Percentiles rank a stretch among this genome's conserved stretches.
These are phyloP conservation scores for Sugiyamaella castrensis DNA, from an alignment of 1,139 yeast genomes.

Conservation along the genomic window DNA sequence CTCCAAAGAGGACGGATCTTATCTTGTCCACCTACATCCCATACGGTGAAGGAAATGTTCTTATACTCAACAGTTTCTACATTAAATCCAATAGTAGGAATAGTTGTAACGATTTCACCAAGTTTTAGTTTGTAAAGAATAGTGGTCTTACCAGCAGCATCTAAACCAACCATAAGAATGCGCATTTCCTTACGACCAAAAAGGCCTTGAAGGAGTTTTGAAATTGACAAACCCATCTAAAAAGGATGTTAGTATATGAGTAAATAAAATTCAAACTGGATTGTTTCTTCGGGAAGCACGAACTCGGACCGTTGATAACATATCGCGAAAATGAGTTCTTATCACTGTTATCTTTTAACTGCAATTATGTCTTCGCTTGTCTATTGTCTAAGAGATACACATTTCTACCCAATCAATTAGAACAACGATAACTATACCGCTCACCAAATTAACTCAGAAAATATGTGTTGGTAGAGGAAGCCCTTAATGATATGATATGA, in stretches of 20 bases:
- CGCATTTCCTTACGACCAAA: slow-evolving; percentile 63
- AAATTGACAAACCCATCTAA: slow-evolving; percentile 80
- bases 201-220: slow-evolving; percentile 84
- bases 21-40: slow-evolving; percentile 99
- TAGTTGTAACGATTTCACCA: slow-evolving; percentile 89
- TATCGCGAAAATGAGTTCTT: too few species aligned
- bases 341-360: too few species aligned
- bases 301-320: too few species aligned
- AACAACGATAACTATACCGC: too few species aligned
- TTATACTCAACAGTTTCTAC: slow-evolving; percentile 93
- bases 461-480: too few species aligned
- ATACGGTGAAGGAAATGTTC: slow-evolving; percentile 89
- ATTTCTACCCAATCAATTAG: too few species aligned
- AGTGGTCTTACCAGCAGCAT: slow-evolving; percentile 91
- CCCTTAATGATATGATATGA: too few species aligned
- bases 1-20: slow-evolving; percentile 95
- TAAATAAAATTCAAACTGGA: too few species aligned
- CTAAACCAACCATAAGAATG: slow-evolving; percentile 91
- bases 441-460: too few species aligned
- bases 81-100: slow-evolving; percentile 92
- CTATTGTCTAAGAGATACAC: too few species aligned
- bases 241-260: background rate
- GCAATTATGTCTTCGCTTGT: too few species aligned
- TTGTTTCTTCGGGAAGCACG: too few species aligned
- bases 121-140: slow-evolving; percentile 83